Conservation (phyloP, 2,329 filamentous ascomycete species). For the Neonectria coccinea region DNA sequence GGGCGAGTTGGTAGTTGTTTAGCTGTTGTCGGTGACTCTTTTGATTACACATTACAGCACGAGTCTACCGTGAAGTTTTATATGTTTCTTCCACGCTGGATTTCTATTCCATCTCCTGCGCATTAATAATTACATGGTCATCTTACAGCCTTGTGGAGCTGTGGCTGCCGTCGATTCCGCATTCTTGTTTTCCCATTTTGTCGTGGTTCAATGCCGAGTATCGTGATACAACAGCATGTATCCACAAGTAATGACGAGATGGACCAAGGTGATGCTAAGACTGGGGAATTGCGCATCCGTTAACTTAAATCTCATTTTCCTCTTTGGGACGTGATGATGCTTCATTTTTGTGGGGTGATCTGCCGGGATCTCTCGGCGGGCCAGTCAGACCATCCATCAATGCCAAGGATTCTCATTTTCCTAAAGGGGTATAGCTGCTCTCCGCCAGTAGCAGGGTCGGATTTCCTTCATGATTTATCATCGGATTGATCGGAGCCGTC, state of each 20-base stretch:
- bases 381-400: background rate
- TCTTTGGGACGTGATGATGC: slow-evolving; percentile 9
- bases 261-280: background rate
- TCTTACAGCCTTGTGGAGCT: background rate
- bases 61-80: background rate
- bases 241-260: background rate
- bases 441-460: background rate
- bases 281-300: too few relatives aligned
- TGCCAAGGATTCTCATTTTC: slow-evolving; percentile 35
- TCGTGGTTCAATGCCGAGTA: background rate
- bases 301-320: slow-evolving; percentile 28
- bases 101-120: background rate
- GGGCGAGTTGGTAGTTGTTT: background rate
- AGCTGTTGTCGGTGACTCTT: background rate
- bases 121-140: background rate
- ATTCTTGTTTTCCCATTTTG: slow-evolving; percentile 26
- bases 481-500: background rate
- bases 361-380: background rate
- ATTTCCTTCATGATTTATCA: background rate
- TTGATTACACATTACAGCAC: background rate
- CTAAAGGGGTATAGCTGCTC: slow-evolving; percentile 26
- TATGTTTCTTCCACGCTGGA: background rate
- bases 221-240: background rate
- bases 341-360: background rate
- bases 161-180: slow-evolving; percentile 2